These are phyloP conservation scores for Sorghum bicolor DNA, from an alignment of 176 grass and related monocot species.

Conservation along the genomic window Sorghum_bicolor_NCBIv3 NC_012870.2:4419501-4420000, in stretches of 20 bases:
- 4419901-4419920: too few species aligned
- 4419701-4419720: background rate
- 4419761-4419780: background rate
- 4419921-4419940: background rate
- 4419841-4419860: background rate
- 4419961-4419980: background rate
- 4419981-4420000: background rate
- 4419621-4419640: background rate
- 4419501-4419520: constrained; percentile 88
- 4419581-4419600: background rate
- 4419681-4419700: background rate
- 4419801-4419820: too few species aligned
- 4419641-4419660: background rate
- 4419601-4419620: background rate
- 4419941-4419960: background rate
- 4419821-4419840: background rate
- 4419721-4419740: background rate
- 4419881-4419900: too few species aligned
- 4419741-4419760: background rate
- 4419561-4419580: constrained; percentile 42
- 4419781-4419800: background rate
- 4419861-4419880: too few species aligned
- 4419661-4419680: background rate
- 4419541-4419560: constrained; percentile 93
- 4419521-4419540: constrained; percentile 94